Conservation (phyloP, 2,329 filamentous ascomycete species). For the Magnaporthiopsis incrustans region DNA sequence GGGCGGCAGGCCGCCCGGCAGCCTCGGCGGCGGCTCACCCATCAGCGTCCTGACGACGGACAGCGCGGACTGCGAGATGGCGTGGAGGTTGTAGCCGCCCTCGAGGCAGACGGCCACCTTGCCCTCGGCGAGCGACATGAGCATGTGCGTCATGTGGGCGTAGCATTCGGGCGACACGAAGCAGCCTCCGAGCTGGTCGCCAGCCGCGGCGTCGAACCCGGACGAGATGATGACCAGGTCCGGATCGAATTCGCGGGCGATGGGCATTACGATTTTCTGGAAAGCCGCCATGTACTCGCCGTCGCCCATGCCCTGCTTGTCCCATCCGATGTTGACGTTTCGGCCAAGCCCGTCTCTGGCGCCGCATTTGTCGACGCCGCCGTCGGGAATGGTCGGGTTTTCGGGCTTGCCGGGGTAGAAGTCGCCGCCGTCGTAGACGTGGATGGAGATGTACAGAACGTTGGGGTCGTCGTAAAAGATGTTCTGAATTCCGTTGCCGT, state of each 20-base stretch:
- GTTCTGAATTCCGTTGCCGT: slow-evolving; percentile 90
- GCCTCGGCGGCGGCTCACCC: slow-evolving; percentile 75
- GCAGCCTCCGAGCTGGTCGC: slow-evolving; percentile 87
- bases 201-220: slow-evolving; percentile 90
- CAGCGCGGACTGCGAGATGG: slow-evolving; percentile 86
- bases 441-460: slow-evolving; percentile 88
- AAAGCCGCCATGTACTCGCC: slow-evolving; percentile 96
- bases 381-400: slow-evolving; percentile 49
- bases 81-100: slow-evolving; percentile 88
- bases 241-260: slow-evolving; percentile 85
- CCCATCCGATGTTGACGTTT: slow-evolving; percentile 62
- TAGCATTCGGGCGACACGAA: slow-evolving; percentile 88
- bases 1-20: slow-evolving; percentile 36
- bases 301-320: slow-evolving; percentile 77
- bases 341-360: slow-evolving; percentile 46
- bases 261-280: slow-evolving; percentile 92
- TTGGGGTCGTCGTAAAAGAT: slow-evolving; percentile 95
- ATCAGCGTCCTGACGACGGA: slow-evolving; percentile 89
- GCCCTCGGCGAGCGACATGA: slow-evolving; percentile 87
- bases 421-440: slow-evolving; percentile 73
- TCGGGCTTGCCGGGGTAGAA: slow-evolving; percentile 75
- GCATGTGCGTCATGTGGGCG: slow-evolving; percentile 98
- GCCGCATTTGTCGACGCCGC: slow-evolving; percentile 53
- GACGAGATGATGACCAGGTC: slow-evolving; percentile 93
- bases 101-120: slow-evolving; percentile 90